These are phyloP conservation scores for Claviceps digitariae DNA, from an alignment of 2,329 filamentous ascomycete species.

Conservation along the genomic window DNA sequence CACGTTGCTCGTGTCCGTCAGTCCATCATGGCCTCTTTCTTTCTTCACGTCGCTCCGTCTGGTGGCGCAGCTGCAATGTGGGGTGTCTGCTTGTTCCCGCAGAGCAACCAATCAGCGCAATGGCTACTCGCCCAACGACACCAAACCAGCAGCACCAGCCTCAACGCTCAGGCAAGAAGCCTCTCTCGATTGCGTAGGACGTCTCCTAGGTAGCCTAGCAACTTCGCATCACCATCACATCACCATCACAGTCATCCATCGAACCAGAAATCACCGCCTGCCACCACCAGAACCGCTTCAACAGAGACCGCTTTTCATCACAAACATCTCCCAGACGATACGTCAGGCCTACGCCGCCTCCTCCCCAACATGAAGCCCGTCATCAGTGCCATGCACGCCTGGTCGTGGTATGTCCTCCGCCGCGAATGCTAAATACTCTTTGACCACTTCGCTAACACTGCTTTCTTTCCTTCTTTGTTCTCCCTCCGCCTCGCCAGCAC, in stretches of 20 bases:
- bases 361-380: constrained; percentile 77
- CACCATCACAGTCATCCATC: background rate
- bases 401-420: constrained; percentile 62
- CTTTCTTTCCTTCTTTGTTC: background rate
- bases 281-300: background rate
- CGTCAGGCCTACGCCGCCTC: background rate
- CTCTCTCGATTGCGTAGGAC: background rate
- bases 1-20: too few species aligned
- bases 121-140: too few species aligned
- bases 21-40: too few species aligned
- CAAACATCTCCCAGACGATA: background rate
- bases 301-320: background rate
- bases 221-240: too few species aligned
- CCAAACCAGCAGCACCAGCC: too few species aligned
- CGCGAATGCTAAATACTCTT: background rate
- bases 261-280: too few species aligned
- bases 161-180: background rate
- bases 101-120: background rate
- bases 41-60: too few species aligned
- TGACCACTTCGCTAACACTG: constrained; percentile 11
- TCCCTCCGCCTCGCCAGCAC: constrained; percentile 40
- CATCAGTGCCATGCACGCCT: constrained; percentile 82
- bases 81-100: background rate
- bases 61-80: background rate
- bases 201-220: too few species aligned